These are phyloP conservation scores for Erythrobasidium yunnanense DNA, from an alignment of 768 basidiomycete species.

Conservation along the genomic window DNA sequence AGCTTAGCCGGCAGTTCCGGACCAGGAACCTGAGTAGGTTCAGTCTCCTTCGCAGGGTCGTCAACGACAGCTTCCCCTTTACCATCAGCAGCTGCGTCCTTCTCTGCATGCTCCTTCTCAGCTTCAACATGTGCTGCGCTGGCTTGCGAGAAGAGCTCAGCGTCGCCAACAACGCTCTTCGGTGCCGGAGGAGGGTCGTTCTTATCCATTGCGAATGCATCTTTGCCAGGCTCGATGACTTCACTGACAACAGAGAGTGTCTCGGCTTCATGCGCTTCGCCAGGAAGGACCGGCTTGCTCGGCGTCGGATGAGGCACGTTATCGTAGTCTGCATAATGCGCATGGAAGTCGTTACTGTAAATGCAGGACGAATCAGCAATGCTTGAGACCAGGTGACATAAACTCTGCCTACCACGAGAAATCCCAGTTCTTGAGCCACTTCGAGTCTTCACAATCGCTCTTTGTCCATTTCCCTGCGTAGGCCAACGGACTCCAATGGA, in stretches of 20 bases:
- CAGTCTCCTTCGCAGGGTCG: slow-evolving; percentile 32
- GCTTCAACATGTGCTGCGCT: slow-evolving; percentile 37
- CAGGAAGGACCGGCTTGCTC: slow-evolving; percentile 22
- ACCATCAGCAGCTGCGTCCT: slow-evolving; percentile 39
- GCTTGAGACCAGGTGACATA: too few relatives aligned
- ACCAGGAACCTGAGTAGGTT: slow-evolving; percentile 44
- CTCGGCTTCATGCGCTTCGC: slow-evolving; percentile 42
- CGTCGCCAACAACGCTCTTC: slow-evolving; percentile 5
- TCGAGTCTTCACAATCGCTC: slow-evolving; percentile 58
- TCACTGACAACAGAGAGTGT: not conserved
- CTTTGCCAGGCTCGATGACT: slow-evolving; percentile 5
- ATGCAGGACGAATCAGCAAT: too few relatives aligned
- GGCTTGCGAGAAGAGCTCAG: slow-evolving; percentile 29
- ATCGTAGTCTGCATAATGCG: slow-evolving; percentile 19
- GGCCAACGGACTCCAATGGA: slow-evolving; percentile 63
- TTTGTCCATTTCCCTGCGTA: slow-evolving; percentile 86
- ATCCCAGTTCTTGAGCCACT: slow-evolving; percentile 92
- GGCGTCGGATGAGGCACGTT: slow-evolving; percentile 25
- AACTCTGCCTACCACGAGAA: slow-evolving; percentile 66
- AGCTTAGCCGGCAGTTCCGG: slow-evolving; percentile 26
- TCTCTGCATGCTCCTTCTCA: slow-evolving; percentile 51
- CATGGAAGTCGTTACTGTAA: slow-evolving; percentile 21
- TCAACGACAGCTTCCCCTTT: slow-evolving; percentile 2
- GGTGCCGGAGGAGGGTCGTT: slow-evolving; percentile 17
- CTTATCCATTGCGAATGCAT: slow-evolving; percentile 19